A percentile compares a stretch with the other conserved stretches of the same genome.
Evolutionary conservation across 1,139 yeast species (phyloP).

Genomic region (Suhomyces yuchorum): DNA sequence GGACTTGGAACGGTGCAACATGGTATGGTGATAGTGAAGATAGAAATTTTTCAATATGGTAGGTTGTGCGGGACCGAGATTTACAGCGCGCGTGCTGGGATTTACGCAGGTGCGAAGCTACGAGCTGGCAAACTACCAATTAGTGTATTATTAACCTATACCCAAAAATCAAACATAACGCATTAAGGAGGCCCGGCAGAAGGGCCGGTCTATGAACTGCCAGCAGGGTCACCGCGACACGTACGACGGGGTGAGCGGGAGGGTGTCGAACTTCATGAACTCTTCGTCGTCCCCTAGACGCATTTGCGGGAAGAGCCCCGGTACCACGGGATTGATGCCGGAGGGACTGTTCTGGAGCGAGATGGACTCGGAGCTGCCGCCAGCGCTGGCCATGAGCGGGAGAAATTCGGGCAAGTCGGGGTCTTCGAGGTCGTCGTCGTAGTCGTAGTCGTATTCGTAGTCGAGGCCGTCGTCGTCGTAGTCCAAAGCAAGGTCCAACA

Average conservation of each 20-base stretch:
- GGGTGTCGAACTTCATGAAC: constrained; percentile 29
- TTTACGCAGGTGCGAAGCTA: constrained; percentile 4
- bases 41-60: constrained; percentile 6
- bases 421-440: constrained; percentile 2
- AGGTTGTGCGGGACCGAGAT: background rate
- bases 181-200: background rate
- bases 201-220: constrained; percentile 3
- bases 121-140: background rate
- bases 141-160: constrained; percentile 2
- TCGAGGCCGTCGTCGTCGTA: constrained; percentile 16
- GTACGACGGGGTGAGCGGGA: constrained; percentile 37
- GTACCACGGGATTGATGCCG: constrained; percentile 30
- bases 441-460: constrained; percentile 15
- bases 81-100: constrained; percentile 5
- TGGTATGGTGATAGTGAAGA: constrained; percentile 2
- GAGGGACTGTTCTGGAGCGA: constrained; percentile 14
- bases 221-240: constrained; percentile 15
- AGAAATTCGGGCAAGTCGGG: background rate
- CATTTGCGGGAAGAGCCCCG: constrained; percentile 45
- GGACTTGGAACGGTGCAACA: constrained; percentile 12
- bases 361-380: constrained; percentile 6
- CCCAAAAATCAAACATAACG: constrained; percentile 3
- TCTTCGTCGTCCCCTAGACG: constrained; percentile 25
- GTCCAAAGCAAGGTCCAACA: constrained; percentile 2
- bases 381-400: constrained; percentile 1